These are phyloP conservation scores for Calonectria hongkongensis DNA, from an alignment of 2,329 filamentous ascomycete species.

Conservation along the genomic window DNA sequence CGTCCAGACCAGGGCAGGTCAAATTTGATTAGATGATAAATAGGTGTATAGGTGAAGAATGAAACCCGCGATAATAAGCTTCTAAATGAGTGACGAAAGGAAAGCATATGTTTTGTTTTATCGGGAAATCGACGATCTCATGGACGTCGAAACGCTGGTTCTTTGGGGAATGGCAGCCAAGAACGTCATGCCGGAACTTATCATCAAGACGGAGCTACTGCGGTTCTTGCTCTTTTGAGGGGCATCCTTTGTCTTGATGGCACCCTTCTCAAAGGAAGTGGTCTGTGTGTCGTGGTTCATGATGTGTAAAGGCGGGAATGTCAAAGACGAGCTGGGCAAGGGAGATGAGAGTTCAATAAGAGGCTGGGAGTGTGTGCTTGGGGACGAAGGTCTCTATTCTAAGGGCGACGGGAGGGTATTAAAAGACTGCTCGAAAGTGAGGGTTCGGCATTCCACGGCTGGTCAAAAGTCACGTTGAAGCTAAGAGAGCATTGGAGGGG, in stretches of 20 bases:
- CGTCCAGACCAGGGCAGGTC: conserved; percentile 18
- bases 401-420: conserved; percentile 47
- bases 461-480: conserved; percentile 44
- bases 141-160: conserved; percentile 46
- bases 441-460: conserved; percentile 43
- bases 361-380: conserved; percentile 16
- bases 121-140: conserved; percentile 54
- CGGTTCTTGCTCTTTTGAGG: conserved; percentile 49
- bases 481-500: conserved; percentile 46
- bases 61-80: conserved; percentile 30
- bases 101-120: conserved; percentile 43
- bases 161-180: conserved; percentile 53
- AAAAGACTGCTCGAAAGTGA: conserved; percentile 44
- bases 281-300: conserved; percentile 52
- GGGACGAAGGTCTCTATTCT: conserved; percentile 43
- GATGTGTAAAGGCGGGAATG: conserved; percentile 16
- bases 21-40: conserved; percentile 6
- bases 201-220: conserved; percentile 53
- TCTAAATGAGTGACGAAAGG: conserved; percentile 47
- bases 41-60: conserved; percentile 31
- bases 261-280: conserved; percentile 54
- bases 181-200: conserved; percentile 56
- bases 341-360: conserved; percentile 21
- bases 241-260: conserved; percentile 52
- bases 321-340: conserved; percentile 24